phyloP scores from a whole-genome alignment of 805 yeast species.

The Tanozyma kutaoensis region DNA sequence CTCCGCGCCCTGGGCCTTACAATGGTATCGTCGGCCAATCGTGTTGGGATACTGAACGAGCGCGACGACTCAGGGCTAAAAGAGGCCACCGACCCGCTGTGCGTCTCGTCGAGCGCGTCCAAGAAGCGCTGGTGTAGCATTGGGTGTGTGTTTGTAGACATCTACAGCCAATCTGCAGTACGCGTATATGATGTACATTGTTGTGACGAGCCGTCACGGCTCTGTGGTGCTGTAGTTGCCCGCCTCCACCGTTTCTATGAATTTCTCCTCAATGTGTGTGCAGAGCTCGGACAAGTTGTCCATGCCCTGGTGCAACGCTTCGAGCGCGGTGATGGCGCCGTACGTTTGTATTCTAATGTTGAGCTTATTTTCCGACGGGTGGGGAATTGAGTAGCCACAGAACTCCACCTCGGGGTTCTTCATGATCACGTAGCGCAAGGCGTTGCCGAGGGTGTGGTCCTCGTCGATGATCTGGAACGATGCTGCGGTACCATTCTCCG shows the following conservation, averaged over 20 bases:
- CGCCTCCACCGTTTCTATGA: conserved; percentile 53
- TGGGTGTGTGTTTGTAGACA: too few relatives aligned
- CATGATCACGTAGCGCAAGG: conserved; percentile 89
- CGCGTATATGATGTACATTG: too few relatives aligned
- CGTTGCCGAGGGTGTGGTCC: conserved; percentile 93
- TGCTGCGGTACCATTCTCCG: conserved; percentile 90
- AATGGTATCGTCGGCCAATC: too few relatives aligned
- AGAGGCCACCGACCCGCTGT: too few relatives aligned
- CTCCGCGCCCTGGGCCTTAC: too few relatives aligned
- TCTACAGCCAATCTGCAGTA: too few relatives aligned
- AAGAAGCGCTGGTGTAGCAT: too few relatives aligned
- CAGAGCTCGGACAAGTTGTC: conserved; percentile 77
- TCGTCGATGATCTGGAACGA: conserved; percentile 88
- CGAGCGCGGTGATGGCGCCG: conserved; percentile 73
- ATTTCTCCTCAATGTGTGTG: conserved; percentile 67
- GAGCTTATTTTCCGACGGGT: conserved; percentile 85
- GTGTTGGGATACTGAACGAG: too few relatives aligned
- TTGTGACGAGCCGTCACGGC: too few relatives aligned
- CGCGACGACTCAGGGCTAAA: too few relatives aligned
- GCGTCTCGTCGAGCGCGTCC: too few relatives aligned
- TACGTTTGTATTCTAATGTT: conserved; percentile 92
- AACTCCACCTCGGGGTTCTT: conserved; percentile 96
- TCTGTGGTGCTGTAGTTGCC: conserved; percentile 35
- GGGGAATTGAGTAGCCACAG: conserved; percentile 97
- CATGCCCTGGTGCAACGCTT: conserved; percentile 85